Conservation (phyloP, 75 land plant species). For the Adiantum capillusveneris region DNA sequence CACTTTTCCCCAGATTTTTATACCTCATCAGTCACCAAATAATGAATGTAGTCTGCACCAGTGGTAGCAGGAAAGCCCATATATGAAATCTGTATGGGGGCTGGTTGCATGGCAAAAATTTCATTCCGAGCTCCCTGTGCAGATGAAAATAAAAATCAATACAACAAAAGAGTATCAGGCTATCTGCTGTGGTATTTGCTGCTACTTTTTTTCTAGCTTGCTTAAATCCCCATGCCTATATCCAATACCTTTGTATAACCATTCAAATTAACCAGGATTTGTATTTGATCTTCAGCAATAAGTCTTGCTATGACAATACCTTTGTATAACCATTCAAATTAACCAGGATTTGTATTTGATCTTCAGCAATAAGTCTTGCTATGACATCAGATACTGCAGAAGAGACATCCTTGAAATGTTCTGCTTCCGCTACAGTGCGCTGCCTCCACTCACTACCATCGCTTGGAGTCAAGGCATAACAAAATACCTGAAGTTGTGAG, state of each 20-base stretch:
- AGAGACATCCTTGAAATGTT: constrained; percentile 93
- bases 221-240: too few species aligned
- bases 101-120: constrained; percentile 99
- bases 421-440: constrained; percentile 79
- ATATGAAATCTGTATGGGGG: constrained; percentile 95
- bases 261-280: constrained; percentile 85
- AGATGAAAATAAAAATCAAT: not conserved
- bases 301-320: constrained; percentile 36
- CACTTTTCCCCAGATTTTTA: too few species aligned
- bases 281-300: constrained; percentile 10
- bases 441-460: constrained; percentile 97
- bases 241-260: constrained; percentile 95
- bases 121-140: constrained; percentile 93
- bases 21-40: constrained; percentile 99
- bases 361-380: constrained; percentile 73
- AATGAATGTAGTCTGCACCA: constrained; percentile 90
- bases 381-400: constrained; percentile 85
- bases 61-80: constrained; percentile 99
- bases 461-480: constrained; percentile 95
- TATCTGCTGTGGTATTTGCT: too few species aligned
- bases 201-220: not conserved
- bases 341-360: constrained; percentile 83
- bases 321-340: constrained; percentile 98
- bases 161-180: too few species aligned
- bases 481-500: constrained; percentile 97